Conservation (phyloP, 2,329 filamentous ascomycete species). For the Fusarium tjaetaba region DNA sequence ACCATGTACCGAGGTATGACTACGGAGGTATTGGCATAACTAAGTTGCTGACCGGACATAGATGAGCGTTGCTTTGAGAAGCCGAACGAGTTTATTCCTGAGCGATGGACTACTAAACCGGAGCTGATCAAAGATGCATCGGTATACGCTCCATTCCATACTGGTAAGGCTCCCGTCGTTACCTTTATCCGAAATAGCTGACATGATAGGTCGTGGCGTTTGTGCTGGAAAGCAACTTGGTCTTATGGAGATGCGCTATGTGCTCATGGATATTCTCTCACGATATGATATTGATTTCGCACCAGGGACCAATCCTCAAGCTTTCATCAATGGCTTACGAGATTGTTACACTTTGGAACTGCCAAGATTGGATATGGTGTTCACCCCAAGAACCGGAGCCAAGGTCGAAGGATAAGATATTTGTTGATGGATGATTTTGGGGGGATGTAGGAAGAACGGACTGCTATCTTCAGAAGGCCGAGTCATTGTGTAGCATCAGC, state of each 20-base stretch:
- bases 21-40: too few species aligned
- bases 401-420: too few species aligned
- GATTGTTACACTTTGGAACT: slow-evolving; percentile 27
- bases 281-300: slow-evolving; percentile 12
- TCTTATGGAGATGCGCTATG: slow-evolving; percentile 30
- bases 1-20: slow-evolving; percentile 18
- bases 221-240: slow-evolving; percentile 35
- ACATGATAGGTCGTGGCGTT: slow-evolving; percentile 9
- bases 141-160: slow-evolving; percentile 17
- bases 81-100: slow-evolving; percentile 26
- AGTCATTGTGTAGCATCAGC: fast-evolving
- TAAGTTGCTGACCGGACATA: not conserved
- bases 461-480: too few species aligned
- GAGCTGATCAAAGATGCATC: slow-evolving; percentile 17
- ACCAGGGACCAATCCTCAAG: not conserved
- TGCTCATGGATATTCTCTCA: slow-evolving; percentile 11
- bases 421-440: too few species aligned
- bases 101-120: slow-evolving; percentile 23
- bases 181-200: not conserved
- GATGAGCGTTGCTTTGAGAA: slow-evolving; percentile 21
- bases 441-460: too few species aligned
- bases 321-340: slow-evolving; percentile 4
- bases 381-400: not conserved
- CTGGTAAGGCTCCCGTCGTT: not conserved
- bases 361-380: not conserved